phyloP scores from a whole-genome alignment of 2,329 filamentous ascomycete genomes.

The Colletotrichum sp. region DNA sequence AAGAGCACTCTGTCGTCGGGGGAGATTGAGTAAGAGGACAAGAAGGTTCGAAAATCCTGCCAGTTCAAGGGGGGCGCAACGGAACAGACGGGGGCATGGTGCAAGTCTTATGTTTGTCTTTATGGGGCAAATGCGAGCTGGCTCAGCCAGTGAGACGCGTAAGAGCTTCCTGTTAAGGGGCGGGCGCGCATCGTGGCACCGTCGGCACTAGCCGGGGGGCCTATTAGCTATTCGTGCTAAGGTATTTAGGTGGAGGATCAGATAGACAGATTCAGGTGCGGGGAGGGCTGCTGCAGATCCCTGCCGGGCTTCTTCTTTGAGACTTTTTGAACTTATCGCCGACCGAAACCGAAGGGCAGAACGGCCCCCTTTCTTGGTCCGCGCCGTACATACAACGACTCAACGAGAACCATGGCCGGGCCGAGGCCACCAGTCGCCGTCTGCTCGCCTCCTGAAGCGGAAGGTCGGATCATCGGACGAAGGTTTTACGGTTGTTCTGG shows the following conservation, averaged over 20 bases:
- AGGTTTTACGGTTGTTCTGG: not conserved
- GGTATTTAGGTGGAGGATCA: not conserved
- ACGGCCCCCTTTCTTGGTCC: not conserved
- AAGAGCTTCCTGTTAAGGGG: not conserved
- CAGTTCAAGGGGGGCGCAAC: not conserved
- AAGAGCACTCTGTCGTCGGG: not conserved
- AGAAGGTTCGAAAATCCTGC: not conserved
- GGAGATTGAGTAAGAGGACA: not conserved
- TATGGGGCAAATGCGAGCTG: constrained; percentile 9
- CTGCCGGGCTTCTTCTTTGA: not conserved
- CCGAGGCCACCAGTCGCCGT: not conserved
- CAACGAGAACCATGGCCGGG: not conserved
- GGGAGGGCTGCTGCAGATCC: not conserved
- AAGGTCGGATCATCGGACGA: not conserved
- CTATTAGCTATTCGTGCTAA: not conserved
- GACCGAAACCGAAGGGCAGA: not conserved
- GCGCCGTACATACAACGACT: not conserved
- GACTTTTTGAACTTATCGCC: not conserved
- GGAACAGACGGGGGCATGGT: not conserved
- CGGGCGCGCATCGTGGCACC: not conserved
- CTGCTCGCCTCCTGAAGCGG: not conserved
- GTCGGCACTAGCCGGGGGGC: not conserved
- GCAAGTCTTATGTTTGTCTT: not conserved
- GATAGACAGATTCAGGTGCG: not conserved
- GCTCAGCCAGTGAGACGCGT: constrained; percentile 4